Conservation (phyloP, 2,329 filamentous ascomycete genomes). For the Aspergillus udagawae region DNA sequence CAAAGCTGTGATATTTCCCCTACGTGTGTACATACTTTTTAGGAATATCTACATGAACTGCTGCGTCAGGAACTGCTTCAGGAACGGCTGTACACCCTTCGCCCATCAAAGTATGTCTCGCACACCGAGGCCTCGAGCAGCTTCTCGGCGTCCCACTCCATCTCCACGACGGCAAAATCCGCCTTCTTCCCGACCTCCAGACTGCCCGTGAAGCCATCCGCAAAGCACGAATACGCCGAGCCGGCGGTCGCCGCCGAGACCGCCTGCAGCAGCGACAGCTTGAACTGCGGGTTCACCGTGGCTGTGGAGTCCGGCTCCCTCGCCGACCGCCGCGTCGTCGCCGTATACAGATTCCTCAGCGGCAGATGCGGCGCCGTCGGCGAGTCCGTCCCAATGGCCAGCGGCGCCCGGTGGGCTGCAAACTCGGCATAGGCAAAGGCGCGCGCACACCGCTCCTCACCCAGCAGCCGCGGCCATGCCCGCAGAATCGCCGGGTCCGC, state of each 20-base stretch:
- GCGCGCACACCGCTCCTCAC: conserved; percentile 39
- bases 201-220: conserved; percentile 36
- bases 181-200: conserved; percentile 39
- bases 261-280: conserved; percentile 38
- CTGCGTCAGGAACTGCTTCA: background rate
- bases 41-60: background rate
- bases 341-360: conserved; percentile 47
- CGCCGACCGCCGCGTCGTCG: conserved; percentile 45
- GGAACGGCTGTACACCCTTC: conserved; percentile 20
- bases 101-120: conserved; percentile 44
- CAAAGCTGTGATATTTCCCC: background rate
- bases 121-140: conserved; percentile 37
- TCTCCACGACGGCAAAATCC: conserved; percentile 43
- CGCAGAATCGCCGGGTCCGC: conserved; percentile 44
- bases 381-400: conserved; percentile 48
- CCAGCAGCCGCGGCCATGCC: conserved; percentile 45
- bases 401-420: conserved; percentile 34
- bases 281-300: conserved; percentile 42
- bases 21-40: background rate
- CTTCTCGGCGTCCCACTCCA: conserved; percentile 35
- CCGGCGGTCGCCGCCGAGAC: conserved; percentile 44
- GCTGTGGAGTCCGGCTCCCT: conserved; percentile 32
- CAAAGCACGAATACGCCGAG: conserved; percentile 44
- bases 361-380: conserved; percentile 46
- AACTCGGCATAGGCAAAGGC: conserved; percentile 51